Evolutionary conservation across 257 asterid species (phyloP), one percentile per base, ranked within the genome.

Genomic region (Ilex asprella): DNA sequence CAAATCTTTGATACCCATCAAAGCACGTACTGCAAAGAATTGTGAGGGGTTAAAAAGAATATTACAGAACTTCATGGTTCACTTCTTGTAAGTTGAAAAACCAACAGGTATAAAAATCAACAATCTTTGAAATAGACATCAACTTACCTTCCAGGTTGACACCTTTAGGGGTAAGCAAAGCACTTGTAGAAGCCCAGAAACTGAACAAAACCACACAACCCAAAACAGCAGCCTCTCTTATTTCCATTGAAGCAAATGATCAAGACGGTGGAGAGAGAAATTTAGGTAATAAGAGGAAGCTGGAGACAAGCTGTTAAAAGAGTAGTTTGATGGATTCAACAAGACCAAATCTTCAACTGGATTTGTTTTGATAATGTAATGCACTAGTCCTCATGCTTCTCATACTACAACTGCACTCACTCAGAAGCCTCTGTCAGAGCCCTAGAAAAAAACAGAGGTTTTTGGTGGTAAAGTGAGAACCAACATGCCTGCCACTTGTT

Each of bases 91-190:
- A 46, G 13, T 4, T 46, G n/a, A 10, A 46, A 10, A 46, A 14
- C 12, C 10, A 2, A 14, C n/a, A 14, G 13, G 11, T 46, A 12
- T 6, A 14, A 10, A 32, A n/a, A 16, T 35, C 1, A 16, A 6
- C 43, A 41, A 7, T 5, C 6, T 31, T 2, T 29, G 16, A 21
- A 4, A 46, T 46, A 46, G 12, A 13, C 14, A 49, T 27, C 10
- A 10, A 55, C 32, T 67, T 50, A 89, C 99, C 99, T 92, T 92
- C 99, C 59, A 58, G 84, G 81, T 92, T 92, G 79, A 92, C 79
- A 55, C 99, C 99, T 77, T 81, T 78, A 58, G 94, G 88, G 39
- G 99, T 75, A 57, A 92, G 95, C 83, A 79, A 29, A 76, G 91
- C 82, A 63, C 54, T 65, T 55, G 84, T 69, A 65, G 29, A 85